Base-by-base conservation (phyloP, 2,329 filamentous ascomycete species). In the Trichoderma gracile region DNA sequence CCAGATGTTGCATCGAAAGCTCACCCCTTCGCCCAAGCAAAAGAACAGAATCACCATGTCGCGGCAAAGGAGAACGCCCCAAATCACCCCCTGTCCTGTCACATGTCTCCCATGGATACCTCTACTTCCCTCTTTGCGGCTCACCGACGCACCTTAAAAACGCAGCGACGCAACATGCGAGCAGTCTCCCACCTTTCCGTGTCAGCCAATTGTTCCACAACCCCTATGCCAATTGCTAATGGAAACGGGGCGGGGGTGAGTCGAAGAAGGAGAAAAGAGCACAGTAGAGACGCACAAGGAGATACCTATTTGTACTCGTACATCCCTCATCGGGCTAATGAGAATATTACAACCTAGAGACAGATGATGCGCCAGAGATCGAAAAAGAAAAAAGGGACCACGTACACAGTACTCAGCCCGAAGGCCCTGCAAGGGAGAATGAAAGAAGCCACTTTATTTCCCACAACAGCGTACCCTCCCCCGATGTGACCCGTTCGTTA, bases 191-290 rank as follows among this genome's bases (percentile, higher is more conserved):
- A 49, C 21, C 45, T 19, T 50, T 59, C 45, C 15, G 56, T 40
- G 21, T 27, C 30, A 50, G 53, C 53, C 53, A 40, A 50, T 42
- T 59, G 56, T 59, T 40, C 5, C 45, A 42, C 45, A 21, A 59
- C 21, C 46, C 30, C 57, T 52, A 52, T 47, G 38, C 46, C 46
- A 60, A 60, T 38, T 38, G 33, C 33, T 21, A 43, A 30, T 27
- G 30, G 52, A 21, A 15, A 42, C 27, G 9, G 33, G 33, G 23
- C 27, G 40, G 38, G 40, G 27, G 45, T n/a, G 15, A 30, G 17
- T 38, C 3, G 6, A 42, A 43, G 17, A n/a, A 23, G 42, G 12
- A 30, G n/a, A 50, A 50, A 15, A 38, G 33, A 19, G 14, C 30
- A 42, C 38, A 42, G 19, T 33, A 60, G 17, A 52, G 33, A 25